phyloP scores from a whole-genome alignment of 83 land plant species.

The Picea abies region DNA sequence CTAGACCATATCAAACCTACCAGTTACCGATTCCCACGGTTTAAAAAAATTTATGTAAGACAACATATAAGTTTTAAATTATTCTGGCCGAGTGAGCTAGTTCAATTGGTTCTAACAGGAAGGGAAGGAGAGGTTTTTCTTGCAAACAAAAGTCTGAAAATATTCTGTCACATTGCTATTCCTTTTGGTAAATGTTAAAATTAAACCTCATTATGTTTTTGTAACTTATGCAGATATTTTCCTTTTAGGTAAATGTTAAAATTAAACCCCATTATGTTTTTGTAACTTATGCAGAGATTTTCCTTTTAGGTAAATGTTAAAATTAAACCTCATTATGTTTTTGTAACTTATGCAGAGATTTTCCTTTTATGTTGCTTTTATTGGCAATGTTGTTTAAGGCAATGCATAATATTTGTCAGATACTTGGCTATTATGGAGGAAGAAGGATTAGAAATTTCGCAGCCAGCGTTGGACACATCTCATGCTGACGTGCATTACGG shows the following conservation, averaged over 20 bases:
- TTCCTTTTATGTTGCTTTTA: not conserved
- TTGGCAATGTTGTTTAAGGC: not conserved
- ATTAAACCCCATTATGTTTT: not conserved
- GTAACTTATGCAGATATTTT: not conserved
- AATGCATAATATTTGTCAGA: slow-evolving; percentile 24
- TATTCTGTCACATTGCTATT: not conserved
- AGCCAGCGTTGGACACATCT: slow-evolving; percentile 77
- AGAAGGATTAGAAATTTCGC: slow-evolving; percentile 91
- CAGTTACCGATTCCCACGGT: too few relatives aligned
- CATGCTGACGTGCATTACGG: slow-evolving; percentile 79
- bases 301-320: not conserved
- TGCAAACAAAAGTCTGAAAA: not conserved
- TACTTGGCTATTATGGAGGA: slow-evolving; percentile 72
- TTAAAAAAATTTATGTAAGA: too few relatives aligned
- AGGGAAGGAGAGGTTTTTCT: not conserved
- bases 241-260: not conserved
- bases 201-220: not conserved
- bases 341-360: not conserved
- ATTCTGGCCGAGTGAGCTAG: not conserved
- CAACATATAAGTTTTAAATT: too few relatives aligned
- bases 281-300: not conserved
- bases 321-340: not conserved
- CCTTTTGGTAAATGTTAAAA: not conserved
- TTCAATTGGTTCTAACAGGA: not conserved
- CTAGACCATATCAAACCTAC: too few relatives aligned